Percentiles rank a stretch among this genome's conserved stretches.
Conservation (phyloP, 2,329 filamentous ascomycete genomes). For the Colletotrichum tropicale region DNA sequence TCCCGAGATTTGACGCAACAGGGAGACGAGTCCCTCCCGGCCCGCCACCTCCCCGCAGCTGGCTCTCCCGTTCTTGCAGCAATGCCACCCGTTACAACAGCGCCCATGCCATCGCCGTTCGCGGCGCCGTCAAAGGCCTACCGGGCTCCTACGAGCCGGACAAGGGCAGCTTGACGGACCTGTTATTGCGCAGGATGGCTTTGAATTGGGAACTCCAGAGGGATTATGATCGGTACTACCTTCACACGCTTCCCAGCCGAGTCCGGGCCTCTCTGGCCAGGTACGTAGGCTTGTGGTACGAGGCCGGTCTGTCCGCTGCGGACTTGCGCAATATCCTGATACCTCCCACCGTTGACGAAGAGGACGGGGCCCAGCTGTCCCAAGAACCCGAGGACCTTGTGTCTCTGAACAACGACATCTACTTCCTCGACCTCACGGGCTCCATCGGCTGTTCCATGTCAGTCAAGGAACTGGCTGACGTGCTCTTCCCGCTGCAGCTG, state of each 20-base stretch:
- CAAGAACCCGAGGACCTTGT: conserved; percentile 24
- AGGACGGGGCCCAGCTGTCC: conserved; percentile 17
- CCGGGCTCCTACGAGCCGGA: conserved; percentile 50
- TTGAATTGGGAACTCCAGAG: conserved; percentile 60
- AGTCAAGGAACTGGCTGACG: conserved; percentile 55
- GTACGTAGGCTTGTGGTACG: conserved; percentile 49
- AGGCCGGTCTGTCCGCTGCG: conserved; percentile 51
- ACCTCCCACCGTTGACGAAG: conserved; percentile 33
- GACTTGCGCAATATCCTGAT: conserved; percentile 55
- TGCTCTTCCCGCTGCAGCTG: conserved; percentile 49
- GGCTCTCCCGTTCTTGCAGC: conserved; percentile 42
- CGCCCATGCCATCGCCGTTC: conserved; percentile 2
- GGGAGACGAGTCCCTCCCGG: conserved; percentile 61
- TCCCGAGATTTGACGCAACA: conserved; percentile 45
- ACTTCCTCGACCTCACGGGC: conserved; percentile 58
- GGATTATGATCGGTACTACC: conserved; percentile 60
- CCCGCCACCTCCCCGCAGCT: conserved; percentile 64
- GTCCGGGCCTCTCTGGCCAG: conserved; percentile 57
- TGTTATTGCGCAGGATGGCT: conserved; percentile 54
- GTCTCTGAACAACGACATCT: conserved; percentile 49
- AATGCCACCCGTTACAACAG: conserved; percentile 5
- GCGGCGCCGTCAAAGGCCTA: conserved; percentile 31
- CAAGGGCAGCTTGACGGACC: conserved; percentile 54
- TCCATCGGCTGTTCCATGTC: conserved; percentile 55
- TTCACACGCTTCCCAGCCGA: conserved; percentile 59